Evolutionary conservation across 1,284 basidiomycete genomes (phyloP), one percentile per base, ranked within the genome.

Genomic region (Austroboletus rostrupii): DNA sequence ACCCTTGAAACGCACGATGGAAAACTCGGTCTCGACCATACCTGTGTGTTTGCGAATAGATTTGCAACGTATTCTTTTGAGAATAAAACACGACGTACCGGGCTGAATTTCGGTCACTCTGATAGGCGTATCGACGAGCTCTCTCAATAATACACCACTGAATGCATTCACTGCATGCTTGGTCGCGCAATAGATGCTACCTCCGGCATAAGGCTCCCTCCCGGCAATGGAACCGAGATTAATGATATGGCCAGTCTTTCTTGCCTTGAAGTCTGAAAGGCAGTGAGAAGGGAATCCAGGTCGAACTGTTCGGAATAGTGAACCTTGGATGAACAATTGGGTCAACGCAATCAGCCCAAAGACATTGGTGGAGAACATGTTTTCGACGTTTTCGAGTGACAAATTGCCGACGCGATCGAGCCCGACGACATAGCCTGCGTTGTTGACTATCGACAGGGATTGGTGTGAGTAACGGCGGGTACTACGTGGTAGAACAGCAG

Each of bases 171-270:
- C 87, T 21, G 97, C 97, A 61, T 87, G 82, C 67, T 97, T 96
- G 17, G 90, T 91, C 2, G 90, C 89, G 53, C 82, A 87, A 61
- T 89, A 89, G 54, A 89, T 83, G 58, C 81, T 77, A 19, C 94
- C 95, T 20, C 92, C 93, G 13, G 84, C 83, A 64, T 99, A 99
- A 1, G 96, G 71, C 65, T 99, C 96, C 16, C 85, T 76, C 37
- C 96, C 93, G 39, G 92, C 94, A 52, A 99, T 83, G 13, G 92
- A 95, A 6, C 97, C 95, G 52, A 99, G 76, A 71, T 97, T 96
- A 73, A 99, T 97, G 58, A 99, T 77, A 71, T 97, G 95, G 0
- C 97, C 97, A 0, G 83, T 72, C 58, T 90, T 83, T 61, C 84
- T 87, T 54, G 79, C 79, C 72, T 94, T 98, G 81, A 99, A 97